Base-by-base conservation (phyloP, 1,284 basidiomycete genomes). In the Volvariella volvacea region DNA sequence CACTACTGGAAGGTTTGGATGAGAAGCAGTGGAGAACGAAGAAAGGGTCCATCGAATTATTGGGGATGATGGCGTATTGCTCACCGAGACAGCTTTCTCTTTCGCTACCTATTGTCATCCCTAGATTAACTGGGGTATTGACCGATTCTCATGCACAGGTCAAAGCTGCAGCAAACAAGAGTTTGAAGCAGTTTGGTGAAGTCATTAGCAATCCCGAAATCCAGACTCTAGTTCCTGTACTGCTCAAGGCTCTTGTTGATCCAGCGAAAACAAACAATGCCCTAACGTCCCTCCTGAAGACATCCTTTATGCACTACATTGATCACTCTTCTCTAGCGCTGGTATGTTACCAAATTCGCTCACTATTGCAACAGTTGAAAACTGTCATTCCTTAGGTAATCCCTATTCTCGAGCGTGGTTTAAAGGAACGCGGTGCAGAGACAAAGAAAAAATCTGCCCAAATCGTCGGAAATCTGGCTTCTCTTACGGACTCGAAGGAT, bases 1-100 rank as follows among this genome's bases (percentile, higher is more conserved):
- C 88, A 1, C 66, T 99, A 6, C 74, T 99, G 3, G 85, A 84
- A 28, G 95, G 93, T 28, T 71, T 99, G 39, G 94, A 98, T 54
- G 96, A 99, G 63, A 98, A 97, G 63, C 96, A 99, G 62, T 99
- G 96, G 96, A 78, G 95, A 21, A 92, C 94, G 1, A 99, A 99
- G 73, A 98, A 98, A 69, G 96, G 78, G 1, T 95, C 93, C 2
- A 97, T 99, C 52, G 96, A 99, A 62, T 68, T 99, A n/a, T 73
- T 99, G 45, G 96, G 96, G 30, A 89, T 94, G 71, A 99, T 99
- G 94, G 96, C 96, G 0, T 99, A 95, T 65, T 96, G 95, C 65
- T 93, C 96, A 4, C 96, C 95, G 2, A 82, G 84, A 41, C 96
- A 99, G 63, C 78, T 99, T 10, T 97, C 96, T 0, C 74, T 93